Base-by-base conservation (phyloP, 2,329 filamentous ascomycete species). In the Pestalotiopsis sp. region DNA sequence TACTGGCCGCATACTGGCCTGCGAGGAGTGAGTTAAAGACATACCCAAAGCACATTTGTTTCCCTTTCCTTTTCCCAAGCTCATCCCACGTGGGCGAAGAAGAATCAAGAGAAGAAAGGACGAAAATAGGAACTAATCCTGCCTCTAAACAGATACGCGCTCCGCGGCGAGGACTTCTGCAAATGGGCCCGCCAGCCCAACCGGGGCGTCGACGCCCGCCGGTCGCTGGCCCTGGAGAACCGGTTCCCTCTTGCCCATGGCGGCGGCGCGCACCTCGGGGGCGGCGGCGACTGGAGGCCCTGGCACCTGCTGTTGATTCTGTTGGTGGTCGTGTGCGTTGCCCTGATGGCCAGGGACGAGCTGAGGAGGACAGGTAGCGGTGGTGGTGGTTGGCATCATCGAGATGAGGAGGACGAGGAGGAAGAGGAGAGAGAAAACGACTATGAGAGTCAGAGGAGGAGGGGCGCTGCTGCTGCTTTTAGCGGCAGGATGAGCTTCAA, bases 111-210 rank as follows among this genome's bases (percentile, higher is more conserved):
- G 20, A 27, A 59, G 9, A 13, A 12, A 27, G 20, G 20, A 3
- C 9, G 11, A 27, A 4, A 27, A 14, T 25, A 12, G 12, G 31
- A 2, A 11, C 9, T 12, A 27, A 13, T 20, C 14, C 45, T 52
- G 7, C 45, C 1, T n/a, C 17, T 7, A 20, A 27, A 17, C 23
- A 69, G 68, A 45, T 68, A 61, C 36, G 61, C 61, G 17, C 36
- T 61, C 11, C 61, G 67, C 41, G 68, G 68, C 56, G 61, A 69
- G 36, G 68, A 69, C 56, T 69, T 69, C 41, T 69, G 68, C 61
- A 41, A 36, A 27, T 69, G 68, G 68, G 39, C 65, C 12, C 20
- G 36, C 13, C 65, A 66, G 38, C 68, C 68, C 5, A 38, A 64
- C 25, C 65, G 52, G 4, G 23, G 66, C 2, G 57, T 31, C 4